These are phyloP conservation scores for Chalciporus sphaerocephalus DNA, from an alignment of 768 basidiomycete species.

Conservation along the genomic window DNA sequence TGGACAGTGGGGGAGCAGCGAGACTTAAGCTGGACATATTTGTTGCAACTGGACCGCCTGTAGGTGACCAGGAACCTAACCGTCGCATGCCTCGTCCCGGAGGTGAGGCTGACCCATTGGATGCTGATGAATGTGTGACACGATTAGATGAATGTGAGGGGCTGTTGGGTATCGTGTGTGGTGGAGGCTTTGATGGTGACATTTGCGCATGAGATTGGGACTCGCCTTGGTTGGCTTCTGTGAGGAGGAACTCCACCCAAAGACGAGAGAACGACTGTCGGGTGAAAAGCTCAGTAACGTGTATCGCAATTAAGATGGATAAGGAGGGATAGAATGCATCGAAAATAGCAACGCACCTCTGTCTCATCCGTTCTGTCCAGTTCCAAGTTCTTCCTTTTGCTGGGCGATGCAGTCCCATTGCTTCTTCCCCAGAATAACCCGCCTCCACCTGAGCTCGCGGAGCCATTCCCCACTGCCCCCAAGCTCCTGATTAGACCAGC, in stretches of 20 bases:
- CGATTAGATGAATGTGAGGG: constrained; percentile 28
- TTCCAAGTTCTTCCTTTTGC: constrained; percentile 44
- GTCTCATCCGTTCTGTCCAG: constrained; percentile 80
- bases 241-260: constrained; percentile 97
- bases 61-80: constrained; percentile 36
- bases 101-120: constrained; percentile 15
- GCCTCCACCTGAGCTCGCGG: constrained; percentile 14
- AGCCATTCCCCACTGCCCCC: constrained; percentile 43
- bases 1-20: constrained; percentile 32
- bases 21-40: constrained; percentile 40
- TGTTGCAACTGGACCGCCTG: constrained; percentile 31
- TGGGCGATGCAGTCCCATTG: constrained; percentile 26
- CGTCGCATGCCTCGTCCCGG: constrained; percentile 32
- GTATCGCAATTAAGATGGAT: too few relatives aligned
- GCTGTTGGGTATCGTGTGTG: constrained; percentile 36
- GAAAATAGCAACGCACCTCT: constrained; percentile 47
- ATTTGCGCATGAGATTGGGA: constrained; percentile 22
- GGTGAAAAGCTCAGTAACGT: constrained; percentile 1
- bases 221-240: constrained; percentile 62
- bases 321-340: neutral
- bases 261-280: constrained; percentile 90
- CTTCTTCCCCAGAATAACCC: constrained; percentile 22
- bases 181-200: constrained; percentile 20
- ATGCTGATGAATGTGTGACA: neutral
- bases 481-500: constrained; percentile 51